Percentiles rank a stretch among this genome's conserved stretches.
These are phyloP conservation scores for Scheffersomyces parashehatae DNA, from an alignment of 1,139 yeast genomes.

Conservation along the genomic window DNA sequence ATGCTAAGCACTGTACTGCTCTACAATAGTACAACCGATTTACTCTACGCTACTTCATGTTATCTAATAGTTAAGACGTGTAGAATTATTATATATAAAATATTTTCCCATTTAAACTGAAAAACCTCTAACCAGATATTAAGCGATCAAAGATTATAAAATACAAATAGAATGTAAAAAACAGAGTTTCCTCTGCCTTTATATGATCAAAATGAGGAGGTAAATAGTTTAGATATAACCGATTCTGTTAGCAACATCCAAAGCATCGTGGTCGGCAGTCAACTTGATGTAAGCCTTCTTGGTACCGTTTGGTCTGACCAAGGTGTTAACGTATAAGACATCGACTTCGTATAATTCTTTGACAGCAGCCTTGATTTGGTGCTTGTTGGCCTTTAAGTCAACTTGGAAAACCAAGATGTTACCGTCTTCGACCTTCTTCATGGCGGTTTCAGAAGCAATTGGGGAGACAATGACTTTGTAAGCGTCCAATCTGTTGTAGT, in stretches of 20 bases:
- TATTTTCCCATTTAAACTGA: slow-evolving; percentile 12
- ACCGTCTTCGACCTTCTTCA: slow-evolving; percentile 99
- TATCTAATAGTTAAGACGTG: background rate
- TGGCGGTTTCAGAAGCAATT: slow-evolving; percentile 97
- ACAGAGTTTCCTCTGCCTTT: background rate
- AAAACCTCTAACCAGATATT: slow-evolving; percentile 8
- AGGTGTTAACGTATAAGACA: slow-evolving; percentile 90
- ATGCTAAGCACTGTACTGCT: no score
- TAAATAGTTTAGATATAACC: slow-evolving; percentile 78
- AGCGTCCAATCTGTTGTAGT: slow-evolving; percentile 95
- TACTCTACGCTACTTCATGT: no score
- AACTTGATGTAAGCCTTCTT: slow-evolving; percentile 99
- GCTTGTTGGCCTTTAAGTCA: slow-evolving; percentile 94
- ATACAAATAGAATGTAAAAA: slow-evolving; percentile 14
- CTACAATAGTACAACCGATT: no score
- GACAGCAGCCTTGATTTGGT: slow-evolving; percentile 97
- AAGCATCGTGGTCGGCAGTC: slow-evolving; percentile 99
- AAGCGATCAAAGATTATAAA: slow-evolving; percentile 12
- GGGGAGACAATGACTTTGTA: slow-evolving; percentile 94
- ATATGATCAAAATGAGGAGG: slow-evolving; percentile 1
- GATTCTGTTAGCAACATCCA: slow-evolving; percentile 99
- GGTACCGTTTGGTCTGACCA: slow-evolving; percentile 98
- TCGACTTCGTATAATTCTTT: slow-evolving; percentile 98
- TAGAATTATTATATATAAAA: slow-evolving; percentile 6
- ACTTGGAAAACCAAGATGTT: slow-evolving; percentile 99